Evolutionary conservation across 1,139 yeast genomes (phyloP).

Genomic region (Geotrichum aggregatum): DNA sequence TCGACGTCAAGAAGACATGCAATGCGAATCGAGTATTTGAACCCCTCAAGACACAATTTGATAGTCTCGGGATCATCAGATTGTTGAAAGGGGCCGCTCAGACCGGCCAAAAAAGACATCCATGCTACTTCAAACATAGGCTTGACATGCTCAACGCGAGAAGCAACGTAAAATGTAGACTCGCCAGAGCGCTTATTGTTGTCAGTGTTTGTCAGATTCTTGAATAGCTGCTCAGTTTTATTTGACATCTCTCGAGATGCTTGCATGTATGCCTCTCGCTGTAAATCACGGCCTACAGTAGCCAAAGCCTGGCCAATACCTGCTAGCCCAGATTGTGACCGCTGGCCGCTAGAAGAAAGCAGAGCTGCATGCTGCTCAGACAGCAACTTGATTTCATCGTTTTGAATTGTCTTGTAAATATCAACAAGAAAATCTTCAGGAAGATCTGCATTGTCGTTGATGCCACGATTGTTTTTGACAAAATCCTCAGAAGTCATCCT

Average conservation of each 20-base stretch:
- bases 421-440: slow-evolving; percentile 66
- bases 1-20: slow-evolving; percentile 81
- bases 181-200: slow-evolving; percentile 31
- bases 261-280: slow-evolving; percentile 81
- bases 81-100: slow-evolving; percentile 89
- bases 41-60: slow-evolving; percentile 75
- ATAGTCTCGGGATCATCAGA: slow-evolving; percentile 74
- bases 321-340: slow-evolving; percentile 40
- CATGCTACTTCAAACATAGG: slow-evolving; percentile 92
- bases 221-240: slow-evolving; percentile 82
- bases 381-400: slow-evolving; percentile 80
- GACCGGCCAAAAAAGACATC: slow-evolving; percentile 95
- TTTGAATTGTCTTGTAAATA: slow-evolving; percentile 71
- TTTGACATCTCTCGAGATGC: slow-evolving; percentile 89
- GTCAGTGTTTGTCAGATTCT: slow-evolving; percentile 50
- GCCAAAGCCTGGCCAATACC: slow-evolving; percentile 56
- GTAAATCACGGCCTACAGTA: slow-evolving; percentile 63
- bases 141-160: slow-evolving; percentile 83
- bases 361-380: slow-evolving; percentile 94
- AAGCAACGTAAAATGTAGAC: slow-evolving; percentile 52
- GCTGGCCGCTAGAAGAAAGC: slow-evolving; percentile 56
- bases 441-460: slow-evolving; percentile 83
- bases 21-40: slow-evolving; percentile 73
- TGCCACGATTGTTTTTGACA: slow-evolving; percentile 81
- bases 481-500: slow-evolving; percentile 89